Evolutionary conservation across 2,329 filamentous ascomycete species (phyloP), one percentile per base, ranked within the genome.

Genomic region (Diaporthe longicolla): DNA sequence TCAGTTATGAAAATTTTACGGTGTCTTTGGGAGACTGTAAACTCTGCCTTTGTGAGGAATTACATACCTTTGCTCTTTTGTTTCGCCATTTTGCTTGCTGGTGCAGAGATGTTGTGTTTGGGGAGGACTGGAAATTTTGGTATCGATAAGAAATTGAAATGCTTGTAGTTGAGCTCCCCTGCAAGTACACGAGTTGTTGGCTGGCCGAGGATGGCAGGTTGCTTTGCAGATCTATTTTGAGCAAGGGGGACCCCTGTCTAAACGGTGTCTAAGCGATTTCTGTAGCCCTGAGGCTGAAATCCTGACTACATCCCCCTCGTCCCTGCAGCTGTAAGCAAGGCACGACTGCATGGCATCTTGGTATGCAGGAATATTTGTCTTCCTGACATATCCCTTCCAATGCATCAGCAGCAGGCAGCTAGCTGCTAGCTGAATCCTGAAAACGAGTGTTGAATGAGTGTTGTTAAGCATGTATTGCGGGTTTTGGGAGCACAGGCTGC

Each of bases 11-110:
- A n/a, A 68, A 54, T 6, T 19, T 3, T 8, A n/a, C n/a, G 24
- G 17, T 6, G 48, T 40, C n/a, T 21, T 40, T 5, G 15, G 9
- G 5, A 19, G 29, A 40, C 4, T 0, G 8, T 35, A 26, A 10
- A 0, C 26, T 35, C 29, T 4, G 32, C 9, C 32, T 26, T 3
- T 8, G 2, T 6, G 11, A 21, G 40, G 21, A 24, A 4, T n/a
- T 37, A 19, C 74, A 65, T 32, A 75, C 74, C 72, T 72, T 75
- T 75, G 48, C 35, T 37, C 55, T 74, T 75, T 69, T 43, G 48
- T 63, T 75, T 75, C 26, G 68, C 74, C 74, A 75, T 75, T 54
- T 73, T 69, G 43, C 29, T 37, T 71, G n/a, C 10, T 55, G 17
- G 17, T n/a, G 13, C 0, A 10, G 29, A 63, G 35, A 37, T 45